Percentiles rank a stretch among this genome's conserved stretches.
Conservation (phyloP, 2,329 filamentous ascomycete species). For the Arthrobotrys musiformis region DNA sequence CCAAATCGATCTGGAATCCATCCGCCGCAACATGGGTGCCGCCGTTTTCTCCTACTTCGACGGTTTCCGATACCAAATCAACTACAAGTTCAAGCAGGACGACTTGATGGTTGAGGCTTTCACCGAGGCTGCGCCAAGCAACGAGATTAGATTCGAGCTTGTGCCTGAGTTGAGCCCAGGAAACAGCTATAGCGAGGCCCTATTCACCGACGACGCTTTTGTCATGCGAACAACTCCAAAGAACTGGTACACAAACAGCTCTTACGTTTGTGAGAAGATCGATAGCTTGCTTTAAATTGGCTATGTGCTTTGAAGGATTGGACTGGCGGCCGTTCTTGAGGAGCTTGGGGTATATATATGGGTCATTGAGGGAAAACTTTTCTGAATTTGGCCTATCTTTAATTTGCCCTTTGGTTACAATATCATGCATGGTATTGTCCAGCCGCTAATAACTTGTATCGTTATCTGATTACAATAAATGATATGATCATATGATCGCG, state of each 20-base stretch:
- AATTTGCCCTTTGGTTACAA: background rate
- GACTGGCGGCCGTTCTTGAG: background rate
- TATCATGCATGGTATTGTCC: background rate
- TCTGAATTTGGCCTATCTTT: background rate
- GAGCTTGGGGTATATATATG: slow-evolving; percentile 3
- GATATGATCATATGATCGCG: too few relatives aligned
- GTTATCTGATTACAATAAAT: background rate
- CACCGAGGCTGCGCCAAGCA: slow-evolving; percentile 23
- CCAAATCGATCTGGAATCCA: slow-evolving; percentile 39
- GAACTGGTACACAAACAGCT: slow-evolving; percentile 39
- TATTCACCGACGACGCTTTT: slow-evolving; percentile 32
- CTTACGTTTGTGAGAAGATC: slow-evolving; percentile 28
- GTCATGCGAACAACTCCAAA: slow-evolving; percentile 34
- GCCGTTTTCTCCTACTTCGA: slow-evolving; percentile 43
- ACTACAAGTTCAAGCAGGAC: slow-evolving; percentile 49
- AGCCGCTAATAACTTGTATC: background rate
- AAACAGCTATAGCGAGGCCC: slow-evolving; percentile 27
- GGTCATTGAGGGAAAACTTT: background rate
- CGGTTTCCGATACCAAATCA: slow-evolving; percentile 14
- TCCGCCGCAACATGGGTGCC: slow-evolving; percentile 42
- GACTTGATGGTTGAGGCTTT: slow-evolving; percentile 47
- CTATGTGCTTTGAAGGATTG: background rate
- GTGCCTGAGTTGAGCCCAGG: slow-evolving; percentile 18
- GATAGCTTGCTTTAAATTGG: slow-evolving; percentile 34
- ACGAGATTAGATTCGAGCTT: slow-evolving; percentile 40